Conservation (phyloP, 2,329 filamentous ascomycete species). For the Acrodontium crateriforme region DNA sequence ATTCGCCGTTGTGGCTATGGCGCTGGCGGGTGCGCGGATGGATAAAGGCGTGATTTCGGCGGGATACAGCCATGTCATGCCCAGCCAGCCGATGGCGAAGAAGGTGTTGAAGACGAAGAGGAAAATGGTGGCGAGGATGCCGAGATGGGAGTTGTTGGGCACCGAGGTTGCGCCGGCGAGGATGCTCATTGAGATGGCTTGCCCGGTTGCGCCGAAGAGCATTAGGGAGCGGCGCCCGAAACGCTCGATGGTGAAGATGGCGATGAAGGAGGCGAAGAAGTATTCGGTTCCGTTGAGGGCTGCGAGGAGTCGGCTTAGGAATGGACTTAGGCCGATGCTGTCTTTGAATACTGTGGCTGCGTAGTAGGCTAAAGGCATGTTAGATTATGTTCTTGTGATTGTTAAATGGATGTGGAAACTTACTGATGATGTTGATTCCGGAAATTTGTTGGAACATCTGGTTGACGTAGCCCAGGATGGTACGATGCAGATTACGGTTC, state of each 20-base stretch:
- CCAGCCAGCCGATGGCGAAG: constrained; percentile 13
- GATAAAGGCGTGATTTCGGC: constrained; percentile 12
- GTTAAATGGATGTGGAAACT: constrained; percentile 26
- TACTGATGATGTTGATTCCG: constrained; percentile 1
- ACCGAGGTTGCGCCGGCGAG: constrained; percentile 12
- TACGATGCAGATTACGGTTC: constrained; percentile 22
- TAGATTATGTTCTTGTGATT: not conserved
- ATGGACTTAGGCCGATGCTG: constrained; percentile 37
- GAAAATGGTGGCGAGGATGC: constrained; percentile 8
- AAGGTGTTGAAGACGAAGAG: constrained; percentile 12
- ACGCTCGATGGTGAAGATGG: constrained; percentile 37
- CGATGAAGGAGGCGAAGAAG: constrained; percentile 35
- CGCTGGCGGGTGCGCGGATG: constrained; percentile 10
- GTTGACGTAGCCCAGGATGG: constrained; percentile 21
- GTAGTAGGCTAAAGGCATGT: constrained; percentile 22
- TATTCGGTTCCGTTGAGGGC: constrained; percentile 41
- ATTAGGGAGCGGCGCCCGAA: constrained; percentile 51
- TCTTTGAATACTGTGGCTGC: constrained; percentile 39
- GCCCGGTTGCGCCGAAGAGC: constrained; percentile 51
- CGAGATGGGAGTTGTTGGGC: constrained; percentile 1
- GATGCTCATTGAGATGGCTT: constrained; percentile 12
- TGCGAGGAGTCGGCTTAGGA: constrained; percentile 37
- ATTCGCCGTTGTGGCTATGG: constrained; percentile 33
- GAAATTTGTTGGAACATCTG: constrained; percentile 24
- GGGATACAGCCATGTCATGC: constrained; percentile 11